phyloP scores from a whole-genome alignment of 106 monocot genomes.

The Dactylorhiza incarnata region DNA sequence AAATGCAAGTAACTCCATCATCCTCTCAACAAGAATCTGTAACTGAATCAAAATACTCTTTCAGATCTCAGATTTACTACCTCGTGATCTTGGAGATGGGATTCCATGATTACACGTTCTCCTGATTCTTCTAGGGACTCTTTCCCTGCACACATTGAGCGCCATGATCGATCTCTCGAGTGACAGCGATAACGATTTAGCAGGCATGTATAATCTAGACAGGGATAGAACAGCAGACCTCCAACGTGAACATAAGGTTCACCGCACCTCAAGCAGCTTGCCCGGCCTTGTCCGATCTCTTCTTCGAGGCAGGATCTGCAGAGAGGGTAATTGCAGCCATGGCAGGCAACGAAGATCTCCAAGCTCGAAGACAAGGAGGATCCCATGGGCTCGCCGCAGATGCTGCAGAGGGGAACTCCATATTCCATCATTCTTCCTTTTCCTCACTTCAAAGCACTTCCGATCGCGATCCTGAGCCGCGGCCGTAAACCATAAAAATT shows the following conservation, averaged over 20 bases:
- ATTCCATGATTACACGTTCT: conserved; percentile 18
- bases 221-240: conserved; percentile 9
- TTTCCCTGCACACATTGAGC: conserved; percentile 13
- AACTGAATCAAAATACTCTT: neutral
- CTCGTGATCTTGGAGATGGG: conserved; percentile 27
- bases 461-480: conserved; percentile 6
- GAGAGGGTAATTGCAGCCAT: conserved; percentile 30
- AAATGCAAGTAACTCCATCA: neutral
- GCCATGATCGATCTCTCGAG: neutral
- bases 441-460: neutral
- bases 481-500: conserved; percentile 5
- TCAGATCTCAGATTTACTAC: conserved; percentile 8
- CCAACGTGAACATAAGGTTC: conserved; percentile 20
- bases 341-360: conserved; percentile 32
- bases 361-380: conserved; percentile 9
- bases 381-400: conserved; percentile 33
- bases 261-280: conserved; percentile 50
- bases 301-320: conserved; percentile 43
- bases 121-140: conserved; percentile 9
- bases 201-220: neutral
- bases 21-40: neutral
- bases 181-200: neutral
- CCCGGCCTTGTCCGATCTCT: conserved; percentile 30
- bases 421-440: conserved; percentile 40
- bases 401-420: conserved; percentile 33